Conservation (phyloP, 768 basidiomycete species). For the Amanita brunnescens region DNA sequence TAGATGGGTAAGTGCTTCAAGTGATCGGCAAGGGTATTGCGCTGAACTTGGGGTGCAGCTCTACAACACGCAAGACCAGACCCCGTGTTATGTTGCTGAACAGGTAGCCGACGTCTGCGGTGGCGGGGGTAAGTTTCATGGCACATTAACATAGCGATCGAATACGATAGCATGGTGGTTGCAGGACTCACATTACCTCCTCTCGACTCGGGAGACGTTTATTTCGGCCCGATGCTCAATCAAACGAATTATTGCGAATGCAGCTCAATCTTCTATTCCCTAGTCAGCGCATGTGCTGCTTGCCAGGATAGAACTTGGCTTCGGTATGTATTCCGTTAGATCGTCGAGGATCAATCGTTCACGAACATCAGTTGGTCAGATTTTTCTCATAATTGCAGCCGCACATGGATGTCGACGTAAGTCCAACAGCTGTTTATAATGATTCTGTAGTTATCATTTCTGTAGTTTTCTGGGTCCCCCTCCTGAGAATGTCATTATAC, state of each 20-base stretch:
- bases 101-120: background rate
- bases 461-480: constrained; percentile 22
- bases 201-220: constrained; percentile 25
- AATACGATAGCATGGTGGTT: background rate
- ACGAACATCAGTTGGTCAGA: background rate
- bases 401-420: background rate
- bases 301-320: constrained; percentile 36
- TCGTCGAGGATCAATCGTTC: background rate
- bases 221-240: constrained; percentile 27
- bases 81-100: constrained; percentile 4
- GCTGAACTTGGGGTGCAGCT: background rate
- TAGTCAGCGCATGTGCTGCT: constrained; percentile 39
- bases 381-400: background rate
- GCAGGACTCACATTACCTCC: background rate
- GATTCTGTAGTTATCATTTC: background rate
- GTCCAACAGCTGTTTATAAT: background rate
- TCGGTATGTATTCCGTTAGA: background rate
- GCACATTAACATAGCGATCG: background rate
- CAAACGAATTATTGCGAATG: constrained; percentile 35
- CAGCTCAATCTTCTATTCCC: constrained; percentile 43
- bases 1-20: background rate
- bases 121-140: background rate
- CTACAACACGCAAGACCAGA: constrained; percentile 1
- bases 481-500: constrained; percentile 35
- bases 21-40: background rate